Evolutionary conservation across 2,329 filamentous ascomycete genomes (phyloP), one percentile per base, ranked within the genome.

Genomic region (Fusarium protoensiforme): DNA sequence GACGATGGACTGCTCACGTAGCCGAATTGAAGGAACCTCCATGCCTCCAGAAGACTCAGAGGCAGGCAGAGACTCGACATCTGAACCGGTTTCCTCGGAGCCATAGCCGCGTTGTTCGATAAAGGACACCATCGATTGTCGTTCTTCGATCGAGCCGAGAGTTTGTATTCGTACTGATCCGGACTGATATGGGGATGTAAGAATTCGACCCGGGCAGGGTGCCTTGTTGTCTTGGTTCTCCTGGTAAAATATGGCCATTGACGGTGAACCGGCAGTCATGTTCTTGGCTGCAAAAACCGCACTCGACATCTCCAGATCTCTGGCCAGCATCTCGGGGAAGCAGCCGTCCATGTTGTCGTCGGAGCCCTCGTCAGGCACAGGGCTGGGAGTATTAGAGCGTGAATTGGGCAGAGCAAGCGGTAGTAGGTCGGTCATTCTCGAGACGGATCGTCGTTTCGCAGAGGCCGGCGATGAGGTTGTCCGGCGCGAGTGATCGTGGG

Each of bases 301-400:
- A 59, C 81, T 81, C 20, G 86, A 89, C 24, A 83, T 75, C 75
- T 89, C 86, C 53, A 90, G 80, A 70, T 91, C 88, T 67, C 83
- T 84, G 8, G 85, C 88, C n/a, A 91, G 81, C 41, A 89, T 74
- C 78, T 91, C 89, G 3, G 89, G 87, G 20, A 91, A 81, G 78
- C 86, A 90, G 77, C 84, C 81, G 13, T 77, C 72, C 53, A 77
- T 74, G 20, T 75, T 75, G 78, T 80, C 71, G 60, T 82, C 77
- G 36, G 63, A 70, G 20, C 80, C 78, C 36, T 79, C 75, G 48
- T 69, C 72, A 16, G 69, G 59, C 10, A 75, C 65, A 18, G 67
- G 69, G 53, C 53, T 77, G 7, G 77, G 69, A 39, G 74, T 73
- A 53, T 68, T 76, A 43, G 78, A 75, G 18, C 68, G 75, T 4